phyloP scores from a whole-genome alignment of 805 yeast genomes.

The Wickerhamomyces strasburgensis region DNA sequence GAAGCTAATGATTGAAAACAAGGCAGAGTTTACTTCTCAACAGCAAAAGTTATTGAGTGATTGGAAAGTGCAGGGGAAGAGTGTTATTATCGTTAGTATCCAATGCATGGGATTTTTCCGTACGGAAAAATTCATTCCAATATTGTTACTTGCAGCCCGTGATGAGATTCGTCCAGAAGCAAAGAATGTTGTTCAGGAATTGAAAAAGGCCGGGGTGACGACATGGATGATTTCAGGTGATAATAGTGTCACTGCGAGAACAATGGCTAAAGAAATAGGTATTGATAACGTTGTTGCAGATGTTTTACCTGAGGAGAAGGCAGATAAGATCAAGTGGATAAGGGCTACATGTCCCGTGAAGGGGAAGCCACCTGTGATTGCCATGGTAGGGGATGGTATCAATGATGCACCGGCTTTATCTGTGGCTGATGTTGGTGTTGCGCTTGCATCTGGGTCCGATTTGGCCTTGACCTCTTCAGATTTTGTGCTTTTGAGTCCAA shows the following conservation, averaged over 20 bases:
- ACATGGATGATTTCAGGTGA: conserved; percentile 82
- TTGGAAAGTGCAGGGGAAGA: conserved; percentile 64
- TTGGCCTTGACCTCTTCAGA: conserved; percentile 71
- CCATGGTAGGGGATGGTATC: conserved; percentile 83
- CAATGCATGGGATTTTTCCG: conserved; percentile 27
- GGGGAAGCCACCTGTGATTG: conserved; percentile 29
- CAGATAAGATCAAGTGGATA: conserved; percentile 51
- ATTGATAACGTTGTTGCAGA: conserved; percentile 60
- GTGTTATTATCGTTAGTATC: conserved; percentile 53
- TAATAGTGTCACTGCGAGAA: conserved; percentile 58
- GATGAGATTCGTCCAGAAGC: conserved; percentile 61
- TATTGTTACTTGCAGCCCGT: conserved; percentile 52
- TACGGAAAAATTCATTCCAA: conserved; percentile 31
- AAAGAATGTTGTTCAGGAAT: conserved; percentile 39
- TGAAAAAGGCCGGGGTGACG: conserved; percentile 39
- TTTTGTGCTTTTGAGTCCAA: conserved; percentile 57
- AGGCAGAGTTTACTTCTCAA: conserved; percentile 31
- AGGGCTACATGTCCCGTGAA: conserved; percentile 35
- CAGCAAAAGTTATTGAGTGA: conserved; percentile 32
- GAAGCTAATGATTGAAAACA: conserved; percentile 44
- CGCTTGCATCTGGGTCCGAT: conserved; percentile 73
- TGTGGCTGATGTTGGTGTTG: conserved; percentile 71
- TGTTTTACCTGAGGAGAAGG: conserved; percentile 71
- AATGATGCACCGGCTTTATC: conserved; percentile 81
- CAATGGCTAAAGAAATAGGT: conserved; percentile 61